Evolutionary conservation across 2,329 filamentous ascomycete genomes (phyloP).

Genomic region (Oidium heveae): DNA sequence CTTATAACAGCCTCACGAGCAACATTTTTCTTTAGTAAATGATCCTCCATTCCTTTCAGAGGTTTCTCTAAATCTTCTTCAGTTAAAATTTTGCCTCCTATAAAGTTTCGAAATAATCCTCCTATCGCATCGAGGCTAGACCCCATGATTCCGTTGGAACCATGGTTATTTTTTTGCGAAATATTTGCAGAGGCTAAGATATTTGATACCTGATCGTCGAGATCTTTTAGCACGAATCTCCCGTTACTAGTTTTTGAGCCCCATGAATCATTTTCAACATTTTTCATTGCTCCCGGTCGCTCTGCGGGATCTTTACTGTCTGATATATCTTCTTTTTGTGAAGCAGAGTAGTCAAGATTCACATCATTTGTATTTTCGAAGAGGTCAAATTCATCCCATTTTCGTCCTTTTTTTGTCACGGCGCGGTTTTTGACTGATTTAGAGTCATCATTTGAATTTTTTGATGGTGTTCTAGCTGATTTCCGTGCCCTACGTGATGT

Average conservation of each 20-base stretch:
- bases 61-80: slow-evolving; percentile 76
- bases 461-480: slow-evolving; percentile 32
- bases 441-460: slow-evolving; percentile 60
- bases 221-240: slow-evolving; percentile 78
- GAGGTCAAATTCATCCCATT: slow-evolving; percentile 75
- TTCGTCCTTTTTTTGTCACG: slow-evolving; percentile 56
- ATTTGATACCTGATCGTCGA: slow-evolving; percentile 78
- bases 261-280: slow-evolving; percentile 58
- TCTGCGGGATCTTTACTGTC: slow-evolving; percentile 24
- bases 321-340: slow-evolving; percentile 24
- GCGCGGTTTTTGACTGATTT: slow-evolving; percentile 31
- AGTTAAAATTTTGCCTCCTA: slow-evolving; percentile 80
- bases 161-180: slow-evolving; percentile 23
- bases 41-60: slow-evolving; percentile 88
- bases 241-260: slow-evolving; percentile 66
- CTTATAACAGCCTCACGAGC: slow-evolving; percentile 81
- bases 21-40: slow-evolving; percentile 85
- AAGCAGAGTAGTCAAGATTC: slow-evolving; percentile 71
- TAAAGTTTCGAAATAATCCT: slow-evolving; percentile 77
- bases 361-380: slow-evolving; percentile 57
- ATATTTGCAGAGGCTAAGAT: slow-evolving; percentile 65
- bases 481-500: slow-evolving; percentile 59
- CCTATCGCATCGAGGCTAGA: slow-evolving; percentile 62
- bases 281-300: slow-evolving; percentile 37
- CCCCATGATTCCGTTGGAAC: slow-evolving; percentile 40